These are phyloP conservation scores for Cordyceps fumosorosea DNA, from an alignment of 2,329 filamentous ascomycete genomes.

Conservation along the genomic window DNA sequence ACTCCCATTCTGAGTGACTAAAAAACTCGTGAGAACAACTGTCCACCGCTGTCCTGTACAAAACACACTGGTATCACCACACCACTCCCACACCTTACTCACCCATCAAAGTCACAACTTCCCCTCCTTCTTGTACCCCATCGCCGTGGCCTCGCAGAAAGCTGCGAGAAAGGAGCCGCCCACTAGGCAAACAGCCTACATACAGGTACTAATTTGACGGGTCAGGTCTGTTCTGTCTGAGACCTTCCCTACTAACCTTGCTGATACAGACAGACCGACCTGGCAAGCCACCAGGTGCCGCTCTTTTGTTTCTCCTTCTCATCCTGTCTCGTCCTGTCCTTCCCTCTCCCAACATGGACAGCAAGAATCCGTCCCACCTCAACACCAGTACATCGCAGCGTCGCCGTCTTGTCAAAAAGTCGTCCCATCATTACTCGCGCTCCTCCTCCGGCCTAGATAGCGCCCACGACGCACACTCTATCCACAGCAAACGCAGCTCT, in stretches of 20 bases:
- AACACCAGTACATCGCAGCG: constrained; percentile 43
- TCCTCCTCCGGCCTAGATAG: constrained; percentile 46
- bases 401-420: constrained; percentile 58
- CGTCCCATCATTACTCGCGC: constrained; percentile 40
- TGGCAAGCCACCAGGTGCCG: not conserved
- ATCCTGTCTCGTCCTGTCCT: not conserved
- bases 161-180: no score
- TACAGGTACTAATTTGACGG: no score
- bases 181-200: no score
- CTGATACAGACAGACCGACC: not conserved
- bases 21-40: not conserved
- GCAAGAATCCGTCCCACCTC: constrained; percentile 32
- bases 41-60: not conserved
- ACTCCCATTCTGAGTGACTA: not conserved
- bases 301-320: constrained; percentile 2
- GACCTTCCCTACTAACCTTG: not conserved
- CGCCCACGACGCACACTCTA: constrained; percentile 46
- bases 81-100: not conserved
- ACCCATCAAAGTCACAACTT: not conserved
- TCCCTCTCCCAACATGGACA: constrained; percentile 38
- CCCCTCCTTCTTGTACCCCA: no score
- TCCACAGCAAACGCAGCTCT: constrained; percentile 58
- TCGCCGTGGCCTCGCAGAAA: no score
- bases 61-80: not conserved
- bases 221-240: not conserved